Base-by-base conservation (phyloP, 2,329 filamentous ascomycete species). In the Stagonosporopsis tanaceti region DNA sequence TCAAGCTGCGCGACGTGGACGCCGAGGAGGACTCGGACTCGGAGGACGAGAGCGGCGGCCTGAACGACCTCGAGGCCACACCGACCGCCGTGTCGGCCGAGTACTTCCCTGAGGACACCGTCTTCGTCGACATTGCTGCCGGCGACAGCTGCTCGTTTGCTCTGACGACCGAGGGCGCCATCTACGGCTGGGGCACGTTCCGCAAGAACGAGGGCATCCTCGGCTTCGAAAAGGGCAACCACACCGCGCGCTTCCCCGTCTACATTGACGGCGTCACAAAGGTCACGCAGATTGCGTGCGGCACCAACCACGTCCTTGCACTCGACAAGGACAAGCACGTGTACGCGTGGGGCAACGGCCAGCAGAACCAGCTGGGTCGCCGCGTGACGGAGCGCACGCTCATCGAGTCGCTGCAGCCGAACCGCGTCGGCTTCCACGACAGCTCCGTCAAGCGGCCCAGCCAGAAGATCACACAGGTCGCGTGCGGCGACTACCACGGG, bases 131-230 rank as follows among this genome's bases (percentile, higher is more conserved):
- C 70, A 81, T 94, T 55, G 85, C 85, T 39, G 90, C 90, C 32
- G 87, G 87, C 48, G 90, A 94, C 78, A 92, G 87, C 71, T 86
- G 88, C 42, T 90, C 87, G 2, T 93, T 94, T 74, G 90, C 85
- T 9, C 81, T 95, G 32, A 94, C 91, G 11, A 85, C 87, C 42
- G 87, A 90, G 57, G 91, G 91, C 17, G 82, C 85, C 47, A 88
- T 95, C 28, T 95, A 92, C 69, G 91, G 91, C 57, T 95, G 91
- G 90, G 91, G 91, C 37, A 92, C 90, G 12, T 95, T 95, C 81
- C 82, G 90, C 67, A 85, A 84, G 70, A 87, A 87, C 66, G 85
- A 89, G 66, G 87, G 87, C 46, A 84, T 87, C 53, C 84, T 90
- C 34, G 87, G 88, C 45, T 90, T 89, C 73, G 82, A 81, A 50